Evolutionary conservation across 345 rosid genomes (phyloP).

Genomic region (Passiflora organensis): DNA sequence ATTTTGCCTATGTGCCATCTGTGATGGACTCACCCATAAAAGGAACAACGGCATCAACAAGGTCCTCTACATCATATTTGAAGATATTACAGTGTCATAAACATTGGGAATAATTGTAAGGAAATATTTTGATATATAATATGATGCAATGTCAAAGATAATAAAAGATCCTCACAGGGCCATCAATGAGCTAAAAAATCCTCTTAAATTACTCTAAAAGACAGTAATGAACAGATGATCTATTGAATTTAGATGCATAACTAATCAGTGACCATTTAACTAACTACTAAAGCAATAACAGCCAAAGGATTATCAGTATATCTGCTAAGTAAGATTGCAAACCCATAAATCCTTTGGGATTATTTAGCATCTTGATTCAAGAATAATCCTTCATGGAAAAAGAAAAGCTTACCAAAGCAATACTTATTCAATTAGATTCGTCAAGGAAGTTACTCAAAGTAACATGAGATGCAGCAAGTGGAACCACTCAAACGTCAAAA

Average conservation of each 20-base stretch:
- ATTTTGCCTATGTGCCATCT: constrained; percentile 63
- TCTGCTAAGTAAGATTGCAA: neutral
- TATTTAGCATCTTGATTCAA: neutral
- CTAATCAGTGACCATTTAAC: neutral
- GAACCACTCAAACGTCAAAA: too few relatives aligned
- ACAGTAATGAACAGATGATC: too few relatives aligned
- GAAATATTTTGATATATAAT: neutral
- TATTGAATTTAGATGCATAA: neutral
- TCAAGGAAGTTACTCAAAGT: neutral
- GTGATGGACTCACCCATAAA: constrained; percentile 75
- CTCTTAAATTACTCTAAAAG: neutral
- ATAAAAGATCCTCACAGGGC: neutral
- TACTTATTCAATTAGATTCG: neutral
- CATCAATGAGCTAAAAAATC: too few relatives aligned
- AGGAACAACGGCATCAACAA: constrained; percentile 66
- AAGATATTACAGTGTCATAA: too few relatives aligned
- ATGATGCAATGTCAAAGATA: neutral
- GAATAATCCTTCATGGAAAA: too few relatives aligned
- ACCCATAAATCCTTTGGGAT: too few relatives aligned
- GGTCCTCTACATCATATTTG: constrained; percentile 33
- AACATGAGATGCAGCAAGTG: neutral
- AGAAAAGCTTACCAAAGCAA: too few relatives aligned
- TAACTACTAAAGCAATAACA: neutral
- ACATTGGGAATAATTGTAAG: too few relatives aligned
- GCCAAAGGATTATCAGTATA: too few relatives aligned